phyloP scores from a whole-genome alignment of 306 rosid species.

The Prunus campanulata region DNA sequence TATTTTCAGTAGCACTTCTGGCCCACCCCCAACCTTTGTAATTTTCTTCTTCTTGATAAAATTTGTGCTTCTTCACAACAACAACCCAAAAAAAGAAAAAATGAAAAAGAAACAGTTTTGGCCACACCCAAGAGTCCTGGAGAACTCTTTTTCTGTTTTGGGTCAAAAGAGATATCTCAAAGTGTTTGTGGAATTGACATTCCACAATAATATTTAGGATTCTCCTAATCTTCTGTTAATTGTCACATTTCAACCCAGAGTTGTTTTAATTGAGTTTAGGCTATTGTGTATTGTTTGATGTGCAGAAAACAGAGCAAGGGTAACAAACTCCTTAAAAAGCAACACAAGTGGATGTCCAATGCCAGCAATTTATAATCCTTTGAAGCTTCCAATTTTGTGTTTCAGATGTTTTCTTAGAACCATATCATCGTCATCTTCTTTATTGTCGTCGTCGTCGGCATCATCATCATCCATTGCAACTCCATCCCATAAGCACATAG shows the following conservation, averaged over 20 bases:
- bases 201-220: too few relatives aligned
- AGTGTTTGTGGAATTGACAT: too few relatives aligned
- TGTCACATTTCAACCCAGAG: background rate
- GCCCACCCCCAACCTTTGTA: too few relatives aligned
- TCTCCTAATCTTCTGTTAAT: background rate
- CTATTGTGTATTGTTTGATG: background rate
- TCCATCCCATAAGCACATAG: constrained; percentile 46
- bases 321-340: background rate
- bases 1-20: too few relatives aligned
- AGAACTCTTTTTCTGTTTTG: too few relatives aligned
- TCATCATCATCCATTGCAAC: constrained; percentile 31
- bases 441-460: background rate
- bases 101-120: too few relatives aligned
- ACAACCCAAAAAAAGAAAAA: too few relatives aligned
- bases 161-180: too few relatives aligned
- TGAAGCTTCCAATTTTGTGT: background rate
- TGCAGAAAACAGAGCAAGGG: background rate
- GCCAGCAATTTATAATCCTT: background rate
- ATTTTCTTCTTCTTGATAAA: too few relatives aligned
- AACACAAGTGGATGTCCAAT: background rate
- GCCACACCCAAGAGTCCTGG: too few relatives aligned
- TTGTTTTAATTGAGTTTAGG: background rate
- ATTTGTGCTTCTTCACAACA: too few relatives aligned
- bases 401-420: background rate
- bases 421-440: background rate